phyloP scores from a whole-genome alignment of 345 rosid genomes.

The Eucalyptus fibrosa region DNA sequence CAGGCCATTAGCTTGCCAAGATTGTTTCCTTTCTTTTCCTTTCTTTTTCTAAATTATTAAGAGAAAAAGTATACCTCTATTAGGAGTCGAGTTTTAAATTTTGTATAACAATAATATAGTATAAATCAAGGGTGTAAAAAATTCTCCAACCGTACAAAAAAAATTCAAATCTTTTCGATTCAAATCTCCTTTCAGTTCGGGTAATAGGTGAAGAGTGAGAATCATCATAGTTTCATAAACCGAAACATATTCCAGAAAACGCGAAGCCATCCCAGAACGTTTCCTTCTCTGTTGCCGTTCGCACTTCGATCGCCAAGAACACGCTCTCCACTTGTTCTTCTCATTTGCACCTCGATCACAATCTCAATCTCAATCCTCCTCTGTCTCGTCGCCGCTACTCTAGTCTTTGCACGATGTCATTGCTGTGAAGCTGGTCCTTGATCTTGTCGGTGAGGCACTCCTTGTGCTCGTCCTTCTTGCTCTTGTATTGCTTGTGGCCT shows the following conservation, averaged over 20 bases:
- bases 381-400: too few species aligned
- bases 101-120: not conserved
- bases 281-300: not conserved
- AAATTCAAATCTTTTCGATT: not conserved
- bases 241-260: too few species aligned
- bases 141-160: fast-evolving
- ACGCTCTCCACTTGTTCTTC: not conserved
- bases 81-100: not conserved
- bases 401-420: too few species aligned
- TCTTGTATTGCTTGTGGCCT: too few species aligned
- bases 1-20: too few species aligned
- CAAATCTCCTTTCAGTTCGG: not conserved
- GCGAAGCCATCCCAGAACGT: not conserved
- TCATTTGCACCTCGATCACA: not conserved
- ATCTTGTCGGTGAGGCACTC: too few species aligned
- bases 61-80: not conserved
- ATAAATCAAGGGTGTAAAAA: not conserved
- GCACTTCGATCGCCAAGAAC: not conserved
- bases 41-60: not conserved
- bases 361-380: too few species aligned
- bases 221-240: not conserved
- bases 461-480: too few species aligned
- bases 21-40: not conserved
- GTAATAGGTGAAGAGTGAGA: not conserved
- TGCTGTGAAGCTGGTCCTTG: too few species aligned